Conservation (phyloP, 2,329 filamentous ascomycete species). For the Paecilomyces formosus region DNA sequence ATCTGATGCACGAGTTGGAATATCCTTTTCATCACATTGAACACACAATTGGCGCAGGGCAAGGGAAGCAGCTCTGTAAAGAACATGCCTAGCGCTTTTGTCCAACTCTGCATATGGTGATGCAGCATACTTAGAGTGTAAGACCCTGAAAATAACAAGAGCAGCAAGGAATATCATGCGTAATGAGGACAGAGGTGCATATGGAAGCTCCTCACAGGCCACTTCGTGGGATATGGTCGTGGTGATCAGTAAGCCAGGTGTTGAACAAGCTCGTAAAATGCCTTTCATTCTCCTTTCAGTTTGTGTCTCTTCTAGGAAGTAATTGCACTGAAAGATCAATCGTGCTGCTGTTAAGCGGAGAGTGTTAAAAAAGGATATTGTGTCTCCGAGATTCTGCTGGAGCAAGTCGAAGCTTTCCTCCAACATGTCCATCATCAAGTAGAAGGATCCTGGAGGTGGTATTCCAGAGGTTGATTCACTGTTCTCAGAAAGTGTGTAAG, state of each 20-base stretch:
- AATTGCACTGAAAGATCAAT: constrained; percentile 1
- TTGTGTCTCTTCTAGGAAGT: neutral
- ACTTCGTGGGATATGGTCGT: constrained; percentile 1
- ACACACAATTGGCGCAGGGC: neutral
- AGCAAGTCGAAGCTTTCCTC: constrained; percentile 1
- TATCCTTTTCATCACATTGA: neutral
- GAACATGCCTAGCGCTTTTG: neutral
- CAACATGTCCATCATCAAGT: neutral
- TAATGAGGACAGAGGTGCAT: neutral
- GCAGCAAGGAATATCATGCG: constrained; percentile 1
- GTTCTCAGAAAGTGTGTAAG: neutral
- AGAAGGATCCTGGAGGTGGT: neutral
- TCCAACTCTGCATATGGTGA: neutral
- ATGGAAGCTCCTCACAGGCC: neutral
- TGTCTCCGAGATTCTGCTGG: neutral
- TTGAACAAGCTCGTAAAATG: neutral
- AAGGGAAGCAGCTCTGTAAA: constrained; percentile 1
- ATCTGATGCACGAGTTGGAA: constrained; percentile 1
- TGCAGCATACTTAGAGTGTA: constrained; percentile 1
- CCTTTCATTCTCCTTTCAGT: neutral
- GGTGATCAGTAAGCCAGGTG: neutral
- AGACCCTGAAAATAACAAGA: constrained; percentile 1
- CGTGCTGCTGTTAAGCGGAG: neutral
- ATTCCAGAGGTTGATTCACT: neutral
- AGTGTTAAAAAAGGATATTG: neutral